These are phyloP conservation scores for Cryphonectria nitschkei DNA, from an alignment of 2,329 filamentous ascomycete species.

Conservation along the genomic window DNA sequence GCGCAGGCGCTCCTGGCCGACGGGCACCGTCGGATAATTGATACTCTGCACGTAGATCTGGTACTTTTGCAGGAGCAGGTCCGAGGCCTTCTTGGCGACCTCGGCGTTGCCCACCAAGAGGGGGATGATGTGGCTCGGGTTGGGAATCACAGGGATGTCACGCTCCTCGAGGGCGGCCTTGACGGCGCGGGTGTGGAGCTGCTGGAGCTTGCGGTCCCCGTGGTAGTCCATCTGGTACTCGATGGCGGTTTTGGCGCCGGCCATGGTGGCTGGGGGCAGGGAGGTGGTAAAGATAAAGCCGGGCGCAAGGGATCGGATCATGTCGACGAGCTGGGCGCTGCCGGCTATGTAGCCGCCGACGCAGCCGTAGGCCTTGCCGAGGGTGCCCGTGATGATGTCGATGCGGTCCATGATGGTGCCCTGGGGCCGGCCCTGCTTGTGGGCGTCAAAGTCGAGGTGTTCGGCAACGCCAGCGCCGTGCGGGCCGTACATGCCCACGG, in stretches of 20 bases:
- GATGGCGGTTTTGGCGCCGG: constrained; percentile 86
- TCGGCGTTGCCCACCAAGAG: constrained; percentile 93
- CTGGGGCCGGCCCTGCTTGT: constrained; percentile 71
- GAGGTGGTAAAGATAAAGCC: constrained; percentile 99
- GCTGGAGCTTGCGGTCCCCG: constrained; percentile 88
- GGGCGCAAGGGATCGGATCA: constrained; percentile 89
- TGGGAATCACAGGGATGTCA: constrained; percentile 95
- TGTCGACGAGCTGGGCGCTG: constrained; percentile 83
- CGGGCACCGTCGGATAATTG: constrained; percentile 97
- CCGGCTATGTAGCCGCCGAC: constrained; percentile 98
- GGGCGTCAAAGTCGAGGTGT: constrained; percentile 91
- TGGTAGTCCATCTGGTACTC: constrained; percentile 88
- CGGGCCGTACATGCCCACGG: constrained; percentile 98
- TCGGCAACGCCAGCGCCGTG: constrained; percentile 94
- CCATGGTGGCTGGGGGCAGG: constrained; percentile 94
- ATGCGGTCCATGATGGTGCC: constrained; percentile 94
- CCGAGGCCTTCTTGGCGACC: constrained; percentile 87
- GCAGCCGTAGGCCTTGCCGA: constrained; percentile 97
- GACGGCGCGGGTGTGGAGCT: constrained; percentile 92
- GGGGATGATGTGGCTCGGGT: constrained; percentile 95
- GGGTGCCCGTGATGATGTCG: constrained; percentile 96
- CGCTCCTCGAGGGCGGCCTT: constrained; percentile 79
- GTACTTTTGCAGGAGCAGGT: constrained; percentile 87
- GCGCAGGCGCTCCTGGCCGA: constrained; percentile 94
- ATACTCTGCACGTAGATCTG: constrained; percentile 98